Percentiles rank a stretch among this genome's conserved stretches.
Conservation (phyloP, 208 protist species). For the Phytomonas francai region DNA sequence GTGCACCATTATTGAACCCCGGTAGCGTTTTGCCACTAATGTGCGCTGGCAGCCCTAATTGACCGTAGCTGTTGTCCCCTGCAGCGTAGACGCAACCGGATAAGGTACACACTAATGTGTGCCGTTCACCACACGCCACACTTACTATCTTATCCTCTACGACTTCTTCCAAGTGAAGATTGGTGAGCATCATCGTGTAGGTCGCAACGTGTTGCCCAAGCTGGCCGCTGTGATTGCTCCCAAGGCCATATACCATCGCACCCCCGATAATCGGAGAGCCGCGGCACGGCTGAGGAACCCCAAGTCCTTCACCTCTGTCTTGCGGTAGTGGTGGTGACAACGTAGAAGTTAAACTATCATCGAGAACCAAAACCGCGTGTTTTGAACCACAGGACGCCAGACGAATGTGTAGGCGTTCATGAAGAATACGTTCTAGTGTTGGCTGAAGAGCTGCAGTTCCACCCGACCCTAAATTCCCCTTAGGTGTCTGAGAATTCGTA, state of each 20-base stretch:
- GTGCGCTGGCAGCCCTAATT: slow-evolving; percentile 42
- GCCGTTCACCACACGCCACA: slow-evolving; percentile 54
- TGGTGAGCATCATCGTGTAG: slow-evolving; percentile 47
- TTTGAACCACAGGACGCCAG: no score
- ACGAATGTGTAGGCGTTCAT: no score
- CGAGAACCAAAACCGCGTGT: no score
- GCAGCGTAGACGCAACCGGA: slow-evolving; percentile 59
- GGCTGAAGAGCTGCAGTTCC: no score
- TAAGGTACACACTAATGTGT: slow-evolving; percentile 50
- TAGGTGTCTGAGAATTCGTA: no score
- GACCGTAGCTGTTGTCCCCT: slow-evolving; percentile 64
- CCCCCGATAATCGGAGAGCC: neutral
- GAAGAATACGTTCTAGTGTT: no score
- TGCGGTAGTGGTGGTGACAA: neutral
- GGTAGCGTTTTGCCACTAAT: slow-evolving; percentile 12
- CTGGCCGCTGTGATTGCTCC: slow-evolving; percentile 70
- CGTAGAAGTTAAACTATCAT: no score
- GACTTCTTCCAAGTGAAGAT: slow-evolving; percentile 44
- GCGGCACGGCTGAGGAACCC: neutral
- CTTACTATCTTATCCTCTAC: slow-evolving; percentile 25
- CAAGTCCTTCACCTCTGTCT: neutral
- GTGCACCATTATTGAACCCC: slow-evolving; percentile 3
- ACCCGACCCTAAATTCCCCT: no score
- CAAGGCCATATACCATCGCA: slow-evolving; percentile 47
- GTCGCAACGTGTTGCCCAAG: slow-evolving; percentile 52